Percentiles rank a stretch among this genome's conserved stretches.
phyloP scores from a whole-genome alignment of 2,329 filamentous ascomycete species.

The Epichloe gansuensis region DNA sequence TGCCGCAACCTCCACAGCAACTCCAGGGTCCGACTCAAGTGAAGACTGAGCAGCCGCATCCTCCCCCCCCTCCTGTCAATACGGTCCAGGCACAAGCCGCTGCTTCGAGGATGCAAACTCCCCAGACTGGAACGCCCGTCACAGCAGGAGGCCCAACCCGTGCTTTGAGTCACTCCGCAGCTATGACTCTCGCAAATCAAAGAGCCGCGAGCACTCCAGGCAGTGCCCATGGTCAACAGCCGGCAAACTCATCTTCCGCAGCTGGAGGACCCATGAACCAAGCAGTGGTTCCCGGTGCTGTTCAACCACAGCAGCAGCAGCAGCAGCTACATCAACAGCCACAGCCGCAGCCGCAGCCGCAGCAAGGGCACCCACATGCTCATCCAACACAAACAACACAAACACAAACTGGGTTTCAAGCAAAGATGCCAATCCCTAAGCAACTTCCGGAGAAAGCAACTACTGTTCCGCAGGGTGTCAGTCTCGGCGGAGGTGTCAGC shows the following conservation, averaged over 20 bases:
- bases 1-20: constrained; percentile 15
- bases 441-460: constrained; percentile 55
- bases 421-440: constrained; percentile 74
- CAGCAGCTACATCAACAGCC: constrained; percentile 26
- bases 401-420: constrained; percentile 29
- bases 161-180: constrained; percentile 36
- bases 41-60: constrained; percentile 22
- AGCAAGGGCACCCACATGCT: constrained; percentile 32
- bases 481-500: constrained; percentile 49
- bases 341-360: constrained; percentile 18
- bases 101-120: constrained; percentile 35
- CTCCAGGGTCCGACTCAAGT: constrained; percentile 13
- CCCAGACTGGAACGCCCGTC: constrained; percentile 30
- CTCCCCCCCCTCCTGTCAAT: constrained; percentile 35
- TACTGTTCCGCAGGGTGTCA: constrained; percentile 58
- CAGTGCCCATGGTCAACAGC: constrained; percentile 19
- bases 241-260: constrained; percentile 13
- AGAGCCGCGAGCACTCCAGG: constrained; percentile 23
- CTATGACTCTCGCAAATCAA: constrained; percentile 36
- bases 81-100: constrained; percentile 27
- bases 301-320: constrained; percentile 12
- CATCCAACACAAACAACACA: constrained; percentile 36
- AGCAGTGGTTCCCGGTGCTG: constrained; percentile 20
- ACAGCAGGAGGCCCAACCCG: constrained; percentile 25
- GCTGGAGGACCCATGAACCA: constrained; percentile 17